Base-by-base conservation (phyloP, 2,329 filamentous ascomycete species). In the Nothophoma quercina region DNA sequence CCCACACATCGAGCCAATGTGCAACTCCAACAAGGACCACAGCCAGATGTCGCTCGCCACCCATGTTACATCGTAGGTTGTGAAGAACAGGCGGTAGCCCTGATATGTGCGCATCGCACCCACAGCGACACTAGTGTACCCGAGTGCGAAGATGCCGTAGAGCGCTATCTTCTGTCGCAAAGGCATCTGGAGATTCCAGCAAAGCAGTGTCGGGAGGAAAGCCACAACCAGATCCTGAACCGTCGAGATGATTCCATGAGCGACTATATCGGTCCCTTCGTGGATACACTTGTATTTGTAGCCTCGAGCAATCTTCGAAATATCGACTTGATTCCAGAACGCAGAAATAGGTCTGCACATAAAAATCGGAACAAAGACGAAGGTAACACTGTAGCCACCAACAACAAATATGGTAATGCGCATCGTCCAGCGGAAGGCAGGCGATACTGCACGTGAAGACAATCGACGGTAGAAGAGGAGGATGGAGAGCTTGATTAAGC, bases 401-500 rank as follows among this genome's bases (percentile, higher is more conserved):
- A 66, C 61, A 25, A 59, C 48, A 15, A 23, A 49, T 23, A 64
- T 62, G 18, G 38, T 56, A 12, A 60, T 48, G 21, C 55, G 39
- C 21, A 54, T 58, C 7, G 44, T 52, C 54, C 59, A 62, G 35
- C 44, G 54, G 38, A 64, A 67, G 7, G 44, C 19, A 1, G 33
- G 46, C 2, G 63, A 63, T 1, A 64, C 50, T 1, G 53, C 53
- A 13, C 59, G 58, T 2, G 59, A 49, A 9, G 57, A 57, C 2
- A 67, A 42, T 10, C 64, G 58, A 8, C 63, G 4, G 26, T 63
- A 68, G 36, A 67, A 68, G 33, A 64, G 58, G 4, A 70, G 59
- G n/a, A 70, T 64, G 3, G 65, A 67, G 6, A 68, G 55, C 36
- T 69, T 70, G 41, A 69, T 62, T 9, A 69, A 40, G 2, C 66